phyloP scores from a whole-genome alignment of 2,329 filamentous ascomycete genomes.

The Fusarium sp. region DNA sequence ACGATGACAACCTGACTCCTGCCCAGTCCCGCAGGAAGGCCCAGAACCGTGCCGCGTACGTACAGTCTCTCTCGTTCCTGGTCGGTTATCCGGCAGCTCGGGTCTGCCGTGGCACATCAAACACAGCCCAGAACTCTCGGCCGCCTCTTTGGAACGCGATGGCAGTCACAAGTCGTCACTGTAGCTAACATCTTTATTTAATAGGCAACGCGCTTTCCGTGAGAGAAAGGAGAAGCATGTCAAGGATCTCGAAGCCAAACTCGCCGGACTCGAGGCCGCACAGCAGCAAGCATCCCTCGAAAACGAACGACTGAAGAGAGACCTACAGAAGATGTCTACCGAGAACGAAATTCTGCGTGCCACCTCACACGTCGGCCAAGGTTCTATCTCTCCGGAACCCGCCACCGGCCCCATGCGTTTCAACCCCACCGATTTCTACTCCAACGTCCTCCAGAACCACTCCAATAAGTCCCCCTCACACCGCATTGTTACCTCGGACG shows the following conservation, averaged over 20 bases:
- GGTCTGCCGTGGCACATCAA: background rate
- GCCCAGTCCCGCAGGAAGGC: slow-evolving; percentile 73
- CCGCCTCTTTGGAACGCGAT: background rate
- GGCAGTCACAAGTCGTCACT: background rate
- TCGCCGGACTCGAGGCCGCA: slow-evolving; percentile 82
- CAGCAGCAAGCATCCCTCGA: slow-evolving; percentile 82
- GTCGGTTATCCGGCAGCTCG: background rate
- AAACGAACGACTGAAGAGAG: slow-evolving; percentile 88
- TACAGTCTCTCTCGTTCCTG: slow-evolving; percentile 43
- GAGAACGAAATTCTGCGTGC: slow-evolving; percentile 95
- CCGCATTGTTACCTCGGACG: slow-evolving; percentile 76
- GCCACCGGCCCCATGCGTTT: slow-evolving; percentile 80
- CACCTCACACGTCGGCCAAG: slow-evolving; percentile 69
- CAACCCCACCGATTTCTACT: slow-evolving; percentile 81
- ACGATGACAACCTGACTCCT: slow-evolving; percentile 70
- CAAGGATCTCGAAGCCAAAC: slow-evolving; percentile 90
- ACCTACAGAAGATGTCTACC: slow-evolving; percentile 86
- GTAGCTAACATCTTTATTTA: slow-evolving; percentile 32
- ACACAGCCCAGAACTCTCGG: background rate
- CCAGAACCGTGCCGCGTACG: slow-evolving; percentile 75
- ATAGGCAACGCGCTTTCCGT: slow-evolving; percentile 93
- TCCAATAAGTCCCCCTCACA: slow-evolving; percentile 76
- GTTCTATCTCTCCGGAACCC: slow-evolving; percentile 63
- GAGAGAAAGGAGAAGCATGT: slow-evolving; percentile 97
- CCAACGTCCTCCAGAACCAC: slow-evolving; percentile 74